Conservation (phyloP, 1,284 basidiomycete species). For the Apiotrichum gamsii region DNA sequence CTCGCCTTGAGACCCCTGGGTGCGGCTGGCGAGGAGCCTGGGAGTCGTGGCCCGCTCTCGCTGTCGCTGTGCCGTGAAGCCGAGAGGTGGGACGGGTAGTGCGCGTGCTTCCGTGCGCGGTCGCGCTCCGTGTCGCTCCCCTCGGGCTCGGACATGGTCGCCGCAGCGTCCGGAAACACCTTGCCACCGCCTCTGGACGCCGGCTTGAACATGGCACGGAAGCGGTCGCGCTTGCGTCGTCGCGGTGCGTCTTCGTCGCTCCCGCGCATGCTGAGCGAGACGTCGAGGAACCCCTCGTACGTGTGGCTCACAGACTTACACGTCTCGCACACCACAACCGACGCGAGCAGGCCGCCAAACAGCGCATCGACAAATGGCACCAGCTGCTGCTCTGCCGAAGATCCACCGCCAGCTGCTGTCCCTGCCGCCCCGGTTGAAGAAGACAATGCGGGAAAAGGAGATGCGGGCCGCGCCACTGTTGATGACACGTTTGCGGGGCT, state of each 20-base stretch:
- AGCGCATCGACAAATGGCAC: slow-evolving; percentile 77
- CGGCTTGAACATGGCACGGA: slow-evolving; percentile 54
- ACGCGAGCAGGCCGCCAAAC: slow-evolving; percentile 79
- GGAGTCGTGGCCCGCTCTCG: background rate
- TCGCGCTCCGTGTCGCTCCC: slow-evolving; percentile 27
- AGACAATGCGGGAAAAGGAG: no score
- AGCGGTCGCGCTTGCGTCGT: slow-evolving; percentile 55
- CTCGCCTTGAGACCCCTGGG: slow-evolving; percentile 17
- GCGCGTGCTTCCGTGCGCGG: no score
- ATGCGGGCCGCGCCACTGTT: background rate
- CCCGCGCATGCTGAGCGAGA: slow-evolving; percentile 74
- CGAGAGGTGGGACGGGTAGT: background rate
- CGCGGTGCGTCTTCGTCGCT: slow-evolving; percentile 14
- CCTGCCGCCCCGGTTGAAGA: background rate
- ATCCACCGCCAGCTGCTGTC: background rate
- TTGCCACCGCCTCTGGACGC: slow-evolving; percentile 49
- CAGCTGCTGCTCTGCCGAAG: slow-evolving; percentile 37
- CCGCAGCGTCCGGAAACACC: background rate
- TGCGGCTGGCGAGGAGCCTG: background rate
- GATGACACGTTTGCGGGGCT: background rate
- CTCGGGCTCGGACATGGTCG: slow-evolving; percentile 35
- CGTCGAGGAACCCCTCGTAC: slow-evolving; percentile 87
- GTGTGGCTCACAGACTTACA: slow-evolving; percentile 82
- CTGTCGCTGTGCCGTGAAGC: no score
- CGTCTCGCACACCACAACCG: slow-evolving; percentile 84